Base-by-base conservation (phyloP, 108 stramenopile species). In the Nitzschia sp. region DNA sequence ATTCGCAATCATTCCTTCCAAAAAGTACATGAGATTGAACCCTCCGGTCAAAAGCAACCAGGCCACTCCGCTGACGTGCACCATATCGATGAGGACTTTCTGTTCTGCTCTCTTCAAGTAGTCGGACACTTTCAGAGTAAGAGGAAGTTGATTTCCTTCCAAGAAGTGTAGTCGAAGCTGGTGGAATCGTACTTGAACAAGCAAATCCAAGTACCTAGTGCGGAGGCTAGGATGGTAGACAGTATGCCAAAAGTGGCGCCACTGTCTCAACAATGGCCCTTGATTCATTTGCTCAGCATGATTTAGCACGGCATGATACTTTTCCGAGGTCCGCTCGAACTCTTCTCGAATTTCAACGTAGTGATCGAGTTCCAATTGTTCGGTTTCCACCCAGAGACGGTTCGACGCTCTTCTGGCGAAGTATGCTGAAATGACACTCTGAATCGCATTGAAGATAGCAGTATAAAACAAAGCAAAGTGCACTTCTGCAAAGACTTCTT, bases 271-370 rank as follows among this genome's bases (percentile, higher is more conserved):
- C 37, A 37, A 8, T 39, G 26, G 37, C 1, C 11, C 34, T 21
- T 22, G 17, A 51, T 48, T 58, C 20, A 17, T 59, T 46, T 41
- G 39, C 34, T 48, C 26, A 10, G 54, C 65, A 17, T 54, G 17
- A n/a, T 41, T 53, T 11, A 53, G 39, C 11, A 52, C 51, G 41
- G 21, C 20, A 22, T 43, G n/a, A 25, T 65, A 56, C 19, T 44
- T 22, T 8, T 41, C n/a, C 8, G 41, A 70, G 6, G 90, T 67
- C 15, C 83, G 76, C 40, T 91, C 90, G 68, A 91, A 95, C 56
- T 92, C 91, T 71, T 90, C 85, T 51, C 94, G 75, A 52, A 95
- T 86, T 52, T 88, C 94, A 41, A 95, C 88, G 67, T 95, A 95
- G 57, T 95, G 91, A 69, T 86, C 81, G 8, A 91, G 73, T 61